Percentiles rank a stretch among this genome's conserved stretches.
Conservation (phyloP, 352 stramenopile species). For the Phytophthora vignae region DNA sequence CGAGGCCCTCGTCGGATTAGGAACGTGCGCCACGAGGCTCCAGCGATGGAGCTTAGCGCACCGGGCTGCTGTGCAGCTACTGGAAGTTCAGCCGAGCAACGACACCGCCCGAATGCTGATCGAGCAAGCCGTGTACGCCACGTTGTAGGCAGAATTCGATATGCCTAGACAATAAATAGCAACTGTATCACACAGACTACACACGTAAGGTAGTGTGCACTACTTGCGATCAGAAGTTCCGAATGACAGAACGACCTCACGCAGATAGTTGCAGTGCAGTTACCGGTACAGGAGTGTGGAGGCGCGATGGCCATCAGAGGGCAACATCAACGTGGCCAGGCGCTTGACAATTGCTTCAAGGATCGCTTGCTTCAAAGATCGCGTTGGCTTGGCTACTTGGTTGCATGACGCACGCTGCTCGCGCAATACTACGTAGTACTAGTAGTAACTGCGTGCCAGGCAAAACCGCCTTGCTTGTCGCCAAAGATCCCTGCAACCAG, state of each 20-base stretch:
- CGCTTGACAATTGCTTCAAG: slow-evolving; percentile 5
- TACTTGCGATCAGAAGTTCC: not conserved
- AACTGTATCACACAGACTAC: not conserved
- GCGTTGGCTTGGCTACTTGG: not conserved
- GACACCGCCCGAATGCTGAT: slow-evolving; percentile 68
- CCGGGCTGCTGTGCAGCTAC: slow-evolving; percentile 56
- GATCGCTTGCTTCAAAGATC: slow-evolving; percentile 4
- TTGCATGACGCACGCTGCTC: slow-evolving; percentile 4
- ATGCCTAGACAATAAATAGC: not conserved
- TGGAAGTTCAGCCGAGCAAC: slow-evolving; percentile 72
- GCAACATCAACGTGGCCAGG: not conserved
- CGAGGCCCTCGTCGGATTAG: slow-evolving; percentile 76
- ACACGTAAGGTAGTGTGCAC: not conserved
- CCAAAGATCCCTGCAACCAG: not conserved
- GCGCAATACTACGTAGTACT: no score
- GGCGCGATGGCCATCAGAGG: not conserved
- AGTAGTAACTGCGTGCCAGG: not conserved
- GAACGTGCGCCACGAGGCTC: slow-evolving; percentile 76
- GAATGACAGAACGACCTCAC: not conserved
- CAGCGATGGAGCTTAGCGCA: slow-evolving; percentile 72
- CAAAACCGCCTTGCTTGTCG: slow-evolving; percentile 4
- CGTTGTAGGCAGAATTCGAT: slow-evolving; percentile 37
- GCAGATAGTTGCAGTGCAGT: not conserved
- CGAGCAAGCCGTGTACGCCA: slow-evolving; percentile 69
- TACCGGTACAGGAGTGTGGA: not conserved